Evolutionary conservation across 164 flowering plant genomes (phyloP).

Genomic region (Liquidambar formosana): DNA sequence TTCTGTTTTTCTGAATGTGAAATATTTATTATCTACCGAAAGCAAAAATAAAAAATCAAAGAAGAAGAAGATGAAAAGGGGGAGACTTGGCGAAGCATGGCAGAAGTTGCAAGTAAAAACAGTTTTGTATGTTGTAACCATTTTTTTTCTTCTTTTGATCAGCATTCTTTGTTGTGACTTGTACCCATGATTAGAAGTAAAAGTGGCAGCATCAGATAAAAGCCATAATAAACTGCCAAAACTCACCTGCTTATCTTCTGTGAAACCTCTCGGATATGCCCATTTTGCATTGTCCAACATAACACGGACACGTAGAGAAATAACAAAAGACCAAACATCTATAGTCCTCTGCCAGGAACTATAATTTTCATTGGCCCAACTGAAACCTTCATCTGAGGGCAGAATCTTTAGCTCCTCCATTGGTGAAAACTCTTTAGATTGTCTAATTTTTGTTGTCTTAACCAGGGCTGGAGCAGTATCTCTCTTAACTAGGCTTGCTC

Average conservation of each 20-base stretch:
- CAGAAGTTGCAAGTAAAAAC: too few species aligned
- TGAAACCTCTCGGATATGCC: conserved; percentile 82
- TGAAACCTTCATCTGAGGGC: conserved; percentile 81
- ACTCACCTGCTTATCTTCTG: conserved; percentile 84
- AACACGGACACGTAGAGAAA: conserved; percentile 71
- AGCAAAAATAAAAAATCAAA: background rate
- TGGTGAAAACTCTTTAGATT: conserved; percentile 46
- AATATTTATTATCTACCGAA: conserved; percentile 5
- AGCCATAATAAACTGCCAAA: background rate
- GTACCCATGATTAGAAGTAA: too few species aligned
- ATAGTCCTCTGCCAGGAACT: conserved; percentile 63
- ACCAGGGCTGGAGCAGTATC: conserved; percentile 28
- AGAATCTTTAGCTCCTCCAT: conserved; percentile 62
- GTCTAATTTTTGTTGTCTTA: conserved; percentile 24
- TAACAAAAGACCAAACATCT: conserved; percentile 87
- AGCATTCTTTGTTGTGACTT: too few species aligned
- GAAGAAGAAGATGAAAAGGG: background rate
- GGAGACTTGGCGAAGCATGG: conserved; percentile 8
- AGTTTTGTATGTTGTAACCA: too few species aligned
- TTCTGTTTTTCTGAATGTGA: conserved; percentile 58
- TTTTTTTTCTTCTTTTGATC: too few species aligned
- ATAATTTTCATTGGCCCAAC: conserved; percentile 92
- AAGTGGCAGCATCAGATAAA: background rate
- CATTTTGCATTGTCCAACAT: conserved; percentile 86
- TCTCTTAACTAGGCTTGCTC: conserved; percentile 41